Evolutionary conservation across 495 filamentous ascomycete genomes (phyloP).

Genomic region (Pseudevernia furfuracea): DNA sequence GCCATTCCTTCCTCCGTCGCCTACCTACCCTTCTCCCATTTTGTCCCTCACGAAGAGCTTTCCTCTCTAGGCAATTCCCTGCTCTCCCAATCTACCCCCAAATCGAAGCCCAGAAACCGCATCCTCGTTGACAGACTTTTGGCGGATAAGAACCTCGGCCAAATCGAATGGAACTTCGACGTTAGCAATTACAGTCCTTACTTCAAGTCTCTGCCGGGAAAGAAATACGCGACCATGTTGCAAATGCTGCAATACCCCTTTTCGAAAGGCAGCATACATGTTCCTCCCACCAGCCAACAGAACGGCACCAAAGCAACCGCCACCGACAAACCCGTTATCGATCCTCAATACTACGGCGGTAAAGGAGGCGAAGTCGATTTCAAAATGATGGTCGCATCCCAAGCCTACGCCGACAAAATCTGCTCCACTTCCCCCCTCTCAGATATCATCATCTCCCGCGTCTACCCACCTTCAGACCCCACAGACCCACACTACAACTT

Average conservation of each 20-base stretch:
- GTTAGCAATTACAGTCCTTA: constrained; percentile 43
- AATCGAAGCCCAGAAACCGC: constrained; percentile 12
- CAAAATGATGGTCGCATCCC: constrained; percentile 34
- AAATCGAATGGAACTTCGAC: constrained; percentile 47
- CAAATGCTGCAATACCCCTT: constrained; percentile 50
- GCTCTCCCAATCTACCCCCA: constrained; percentile 13
- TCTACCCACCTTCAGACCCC: constrained; percentile 30
- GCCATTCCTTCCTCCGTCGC: constrained; percentile 37
- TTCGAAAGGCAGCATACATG: constrained; percentile 42
- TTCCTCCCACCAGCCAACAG: constrained; percentile 23
- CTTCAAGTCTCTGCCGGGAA: constrained; percentile 34
- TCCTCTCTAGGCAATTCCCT: constrained; percentile 9
- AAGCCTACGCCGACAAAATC: constrained; percentile 40
- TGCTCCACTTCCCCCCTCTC: constrained; percentile 36
- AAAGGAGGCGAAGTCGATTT: constrained; percentile 38
- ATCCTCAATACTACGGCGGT: constrained; percentile 40
- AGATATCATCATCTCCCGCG: constrained; percentile 34
- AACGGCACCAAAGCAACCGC: constrained; percentile 10
- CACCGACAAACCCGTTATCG: constrained; percentile 34
- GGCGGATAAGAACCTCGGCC: constrained; percentile 32
- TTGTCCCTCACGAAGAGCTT: constrained; percentile 28
- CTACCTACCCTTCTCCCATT: constrained; percentile 39
- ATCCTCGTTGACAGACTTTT: constrained; percentile 33
- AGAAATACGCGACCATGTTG: constrained; percentile 45
- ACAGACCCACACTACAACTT: constrained; percentile 24